Evolutionary conservation across 2,329 filamentous ascomycete species (phyloP), one percentile per base, ranked within the genome.

Genomic region (Colletotrichum zoysiae): DNA sequence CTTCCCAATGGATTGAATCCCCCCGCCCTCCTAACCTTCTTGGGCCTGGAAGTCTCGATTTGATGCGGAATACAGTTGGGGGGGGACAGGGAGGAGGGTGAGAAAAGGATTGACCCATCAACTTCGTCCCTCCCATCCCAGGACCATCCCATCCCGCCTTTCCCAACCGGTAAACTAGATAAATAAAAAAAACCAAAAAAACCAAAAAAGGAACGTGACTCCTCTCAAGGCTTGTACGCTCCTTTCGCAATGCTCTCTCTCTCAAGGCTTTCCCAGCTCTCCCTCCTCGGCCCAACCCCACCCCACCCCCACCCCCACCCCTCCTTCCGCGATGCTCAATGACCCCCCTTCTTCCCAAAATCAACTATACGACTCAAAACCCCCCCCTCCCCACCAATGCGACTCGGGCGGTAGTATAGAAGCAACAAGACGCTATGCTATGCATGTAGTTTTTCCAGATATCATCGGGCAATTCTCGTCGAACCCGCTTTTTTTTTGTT

Each of bases 361-460:
- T 12, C 7, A 35, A 40, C 26, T 51, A 42, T 58, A 48, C 48
- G 65, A 59, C 65, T 53, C 44, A 62, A 62, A 62, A 62, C 23
- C 30, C 51, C 58, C 35, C 26, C 35, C 30, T 44, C 58, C 35
- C 26, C n/a, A 42, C 35, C 50, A 30, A 70, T 68, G 64, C 65
- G 48, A 58, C 35, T 60, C 53, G 51, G 59, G 55, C 55, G 38
- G 63, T 60, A 60, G 69, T 71, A 40, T 57, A 40, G 65, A 65
- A 59, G 59, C 68, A 69, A 66, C 69, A 71, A 71, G 69, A 71
- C 69, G 69, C 69, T 71, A 69, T 71, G 69, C 69, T 71, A 71
- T 71, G 65, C 69, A 69, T 55, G 40, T 64, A 33, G 62, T 71
- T 62, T 62, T 70, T 56, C 51, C 44, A 38, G 59, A 65, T 64